Conservation (phyloP, 2,329 filamentous ascomycete species). For the Sporothrix dimorphospora region DNA sequence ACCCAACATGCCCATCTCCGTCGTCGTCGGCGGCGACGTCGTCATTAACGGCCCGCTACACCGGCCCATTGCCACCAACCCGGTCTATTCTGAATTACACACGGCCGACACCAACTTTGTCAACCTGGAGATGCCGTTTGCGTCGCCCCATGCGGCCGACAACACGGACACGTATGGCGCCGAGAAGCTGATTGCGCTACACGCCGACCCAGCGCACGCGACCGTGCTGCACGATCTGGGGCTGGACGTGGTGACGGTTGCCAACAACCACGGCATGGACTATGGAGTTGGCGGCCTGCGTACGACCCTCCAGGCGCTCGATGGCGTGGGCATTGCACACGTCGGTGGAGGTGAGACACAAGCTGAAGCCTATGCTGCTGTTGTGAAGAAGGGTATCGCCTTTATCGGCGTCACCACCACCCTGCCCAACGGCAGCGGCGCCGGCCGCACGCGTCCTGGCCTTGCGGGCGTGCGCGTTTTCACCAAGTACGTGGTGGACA, state of each 20-base stretch:
- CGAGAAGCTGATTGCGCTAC: slow-evolving; percentile 3
- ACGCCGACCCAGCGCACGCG: background rate
- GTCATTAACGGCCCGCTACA: slow-evolving; percentile 17
- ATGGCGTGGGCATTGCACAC: background rate
- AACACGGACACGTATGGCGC: background rate
- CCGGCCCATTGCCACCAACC: background rate
- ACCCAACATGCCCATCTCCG: slow-evolving; percentile 10
- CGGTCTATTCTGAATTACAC: background rate
- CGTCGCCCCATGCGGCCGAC: background rate
- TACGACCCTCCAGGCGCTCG: background rate
- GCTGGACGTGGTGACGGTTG: slow-evolving; percentile 15
- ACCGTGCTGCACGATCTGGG: background rate
- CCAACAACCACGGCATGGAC: slow-evolving; percentile 24
- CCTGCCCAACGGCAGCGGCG: slow-evolving; percentile 10
- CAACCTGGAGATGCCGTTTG: slow-evolving; percentile 22
- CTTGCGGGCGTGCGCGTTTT: slow-evolving; percentile 18
- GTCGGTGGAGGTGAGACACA: background rate
- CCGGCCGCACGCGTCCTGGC: background rate
- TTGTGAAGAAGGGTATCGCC: background rate
- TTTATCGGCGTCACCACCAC: background rate
- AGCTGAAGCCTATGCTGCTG: background rate
- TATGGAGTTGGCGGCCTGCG: slow-evolving; percentile 4
- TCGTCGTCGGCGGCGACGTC: slow-evolving; percentile 20
- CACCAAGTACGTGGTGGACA: slow-evolving; percentile 20
- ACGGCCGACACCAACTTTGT: slow-evolving; percentile 19